Conservation (phyloP, 495 filamentous ascomycete species). For the Xylaria curta region DNA sequence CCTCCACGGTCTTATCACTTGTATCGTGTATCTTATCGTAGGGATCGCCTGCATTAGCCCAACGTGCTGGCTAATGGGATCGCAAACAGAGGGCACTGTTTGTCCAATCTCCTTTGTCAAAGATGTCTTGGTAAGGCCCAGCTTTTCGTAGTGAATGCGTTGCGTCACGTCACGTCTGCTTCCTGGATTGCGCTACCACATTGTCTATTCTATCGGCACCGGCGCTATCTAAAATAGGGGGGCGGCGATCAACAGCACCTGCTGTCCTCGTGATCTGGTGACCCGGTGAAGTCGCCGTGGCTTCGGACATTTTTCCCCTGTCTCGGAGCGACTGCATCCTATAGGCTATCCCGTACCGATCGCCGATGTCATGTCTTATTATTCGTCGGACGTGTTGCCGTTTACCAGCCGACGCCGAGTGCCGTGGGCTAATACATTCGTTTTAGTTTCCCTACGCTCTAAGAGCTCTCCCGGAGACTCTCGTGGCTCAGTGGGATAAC, state of each 20-base stretch:
- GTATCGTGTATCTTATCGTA: conserved; percentile 29
- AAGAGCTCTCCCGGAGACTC: conserved; percentile 60
- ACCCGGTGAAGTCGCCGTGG: conserved; percentile 10
- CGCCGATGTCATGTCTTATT: conserved; percentile 7
- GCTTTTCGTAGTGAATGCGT: conserved; percentile 10
- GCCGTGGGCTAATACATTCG: conserved; percentile 31
- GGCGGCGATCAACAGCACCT: conserved; percentile 8
- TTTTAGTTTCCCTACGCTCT: conserved; percentile 75
- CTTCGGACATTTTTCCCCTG: conserved; percentile 11
- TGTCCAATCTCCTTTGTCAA: conserved; percentile 77
- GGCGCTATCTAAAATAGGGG: conserved; percentile 13
- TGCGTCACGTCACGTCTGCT: conserved; percentile 16
- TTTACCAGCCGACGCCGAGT: not conserved
- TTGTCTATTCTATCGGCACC: conserved; percentile 8
- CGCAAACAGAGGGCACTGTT: conserved; percentile 67
- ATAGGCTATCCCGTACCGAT: conserved; percentile 17
- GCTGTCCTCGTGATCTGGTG: conserved; percentile 12
- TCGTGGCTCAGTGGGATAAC: conserved; percentile 65
- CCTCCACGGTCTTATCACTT: conserved; percentile 21
- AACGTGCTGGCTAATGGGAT: conserved; percentile 48
- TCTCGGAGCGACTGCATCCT: conserved; percentile 13
- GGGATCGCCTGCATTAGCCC: conserved; percentile 39
- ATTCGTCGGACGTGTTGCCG: conserved; percentile 10
- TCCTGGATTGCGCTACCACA: not conserved
- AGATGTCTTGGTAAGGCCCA: conserved; percentile 66